These are phyloP conservation scores for Furcasterigmium sp. DNA, from an alignment of 2,329 filamentous ascomycete genomes.

Conservation along the genomic window DNA sequence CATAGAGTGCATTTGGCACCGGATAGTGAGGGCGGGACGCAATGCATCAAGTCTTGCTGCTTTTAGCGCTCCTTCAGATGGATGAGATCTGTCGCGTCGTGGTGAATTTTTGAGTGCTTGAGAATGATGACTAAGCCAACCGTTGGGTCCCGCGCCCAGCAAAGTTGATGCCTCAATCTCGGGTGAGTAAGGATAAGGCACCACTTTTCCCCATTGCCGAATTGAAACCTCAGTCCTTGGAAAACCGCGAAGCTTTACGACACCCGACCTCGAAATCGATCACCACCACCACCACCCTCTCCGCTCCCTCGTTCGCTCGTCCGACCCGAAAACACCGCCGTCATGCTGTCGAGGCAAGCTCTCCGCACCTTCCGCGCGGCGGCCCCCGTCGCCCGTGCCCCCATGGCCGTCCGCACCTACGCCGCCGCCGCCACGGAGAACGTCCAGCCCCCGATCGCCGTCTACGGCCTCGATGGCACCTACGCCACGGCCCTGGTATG, in stretches of 20 bases:
- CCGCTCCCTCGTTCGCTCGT: conserved; percentile 11
- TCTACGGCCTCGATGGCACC: conserved; percentile 95
- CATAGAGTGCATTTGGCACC: conserved; percentile 4
- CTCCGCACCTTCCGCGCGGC: conserved; percentile 51
- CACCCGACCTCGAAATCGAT: conserved; percentile 8
- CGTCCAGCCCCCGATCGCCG: conserved; percentile 77
- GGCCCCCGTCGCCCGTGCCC: conserved; percentile 48
- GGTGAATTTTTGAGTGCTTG: too few relatives aligned
- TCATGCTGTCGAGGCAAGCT: conserved; percentile 57
- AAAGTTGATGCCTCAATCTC: conserved; percentile 30
- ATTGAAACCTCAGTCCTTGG: conserved; percentile 23
- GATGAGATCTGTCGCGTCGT: too few relatives aligned
- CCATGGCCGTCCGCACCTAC: conserved; percentile 65
- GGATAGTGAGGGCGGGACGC: conserved; percentile 2
- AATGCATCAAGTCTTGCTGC: conserved; percentile 1
- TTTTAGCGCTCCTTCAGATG: too few relatives aligned
- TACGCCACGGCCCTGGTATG: conserved; percentile 98
- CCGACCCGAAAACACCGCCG: conserved; percentile 18
- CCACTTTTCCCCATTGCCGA: conserved; percentile 36
- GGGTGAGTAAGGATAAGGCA: conserved; percentile 25
- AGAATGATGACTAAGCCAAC: too few relatives aligned
- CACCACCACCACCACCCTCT: conserved; percentile 11
- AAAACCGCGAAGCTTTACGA: conserved; percentile 17
- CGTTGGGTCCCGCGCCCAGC: background rate
- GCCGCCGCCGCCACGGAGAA: conserved; percentile 65